Percentiles rank a stretch among this genome's conserved stretches.
These are phyloP conservation scores for Dittrichia graveolens DNA, from an alignment of 129 eudicot genomes.

Conservation along the genomic window DNA sequence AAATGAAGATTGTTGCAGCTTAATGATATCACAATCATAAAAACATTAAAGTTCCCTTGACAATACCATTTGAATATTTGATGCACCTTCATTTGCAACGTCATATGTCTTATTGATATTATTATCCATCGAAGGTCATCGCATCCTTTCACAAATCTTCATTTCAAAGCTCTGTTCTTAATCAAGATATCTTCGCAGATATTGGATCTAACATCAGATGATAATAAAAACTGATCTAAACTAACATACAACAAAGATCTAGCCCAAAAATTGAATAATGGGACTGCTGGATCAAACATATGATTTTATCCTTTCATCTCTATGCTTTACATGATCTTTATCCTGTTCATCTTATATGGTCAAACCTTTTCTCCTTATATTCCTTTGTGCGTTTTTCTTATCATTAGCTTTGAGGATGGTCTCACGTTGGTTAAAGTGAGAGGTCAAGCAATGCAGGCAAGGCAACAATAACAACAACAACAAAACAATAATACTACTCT, in stretches of 20 bases:
- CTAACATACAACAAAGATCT: too few relatives aligned
- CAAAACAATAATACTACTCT: not conserved
- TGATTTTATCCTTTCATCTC: too few relatives aligned
- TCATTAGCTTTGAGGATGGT: slow-evolving; percentile 91
- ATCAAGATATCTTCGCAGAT: too few relatives aligned
- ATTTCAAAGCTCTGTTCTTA: too few relatives aligned
- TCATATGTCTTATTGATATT: not conserved
- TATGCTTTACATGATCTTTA: not conserved
- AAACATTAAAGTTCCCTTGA: slow-evolving; percentile 1
- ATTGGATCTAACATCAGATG: too few relatives aligned
- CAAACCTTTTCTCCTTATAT: slow-evolving; percentile 17
- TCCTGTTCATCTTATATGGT: slow-evolving; percentile 12
- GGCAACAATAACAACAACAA: not conserved
- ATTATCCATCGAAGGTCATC: not conserved
- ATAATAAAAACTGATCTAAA: too few relatives aligned
- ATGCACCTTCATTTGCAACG: slow-evolving; percentile 6
- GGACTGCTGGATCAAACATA: too few relatives aligned
- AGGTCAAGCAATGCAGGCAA: slow-evolving; percentile 99
- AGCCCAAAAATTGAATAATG: too few relatives aligned
- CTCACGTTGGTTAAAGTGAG: slow-evolving; percentile 92
- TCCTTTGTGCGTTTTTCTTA: not conserved
- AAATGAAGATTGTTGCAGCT: not conserved
- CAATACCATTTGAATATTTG: not conserved
- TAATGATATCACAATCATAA: not conserved
- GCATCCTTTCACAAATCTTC: too few relatives aligned